Evolutionary conservation across 108 stramenopile genomes (phyloP).

Genomic region (Pseudonitzschia delicatissima): DNA sequence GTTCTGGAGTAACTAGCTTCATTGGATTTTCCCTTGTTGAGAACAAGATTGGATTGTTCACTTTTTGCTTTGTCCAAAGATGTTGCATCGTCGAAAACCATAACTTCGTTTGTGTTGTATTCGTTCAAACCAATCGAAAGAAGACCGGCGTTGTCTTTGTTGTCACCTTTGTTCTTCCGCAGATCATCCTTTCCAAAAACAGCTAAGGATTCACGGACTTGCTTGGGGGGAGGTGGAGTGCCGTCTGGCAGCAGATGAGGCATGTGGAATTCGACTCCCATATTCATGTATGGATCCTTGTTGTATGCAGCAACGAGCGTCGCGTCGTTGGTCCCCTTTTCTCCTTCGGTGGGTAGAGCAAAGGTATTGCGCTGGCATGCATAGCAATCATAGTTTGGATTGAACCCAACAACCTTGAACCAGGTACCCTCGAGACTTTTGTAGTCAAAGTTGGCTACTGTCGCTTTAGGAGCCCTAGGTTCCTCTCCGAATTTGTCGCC

Average conservation of each 20-base stretch:
- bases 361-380: slow-evolving; percentile 97
- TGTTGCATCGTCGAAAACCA: slow-evolving; percentile 71
- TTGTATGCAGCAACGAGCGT: slow-evolving; percentile 19
- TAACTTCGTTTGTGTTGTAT: slow-evolving; percentile 81
- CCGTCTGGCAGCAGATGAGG: slow-evolving; percentile 86
- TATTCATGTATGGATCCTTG: slow-evolving; percentile 54
- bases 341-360: slow-evolving; percentile 44
- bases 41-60: slow-evolving; percentile 35
- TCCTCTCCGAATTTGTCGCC: slow-evolving; percentile 75
- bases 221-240: slow-evolving; percentile 71
- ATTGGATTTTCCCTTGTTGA: slow-evolving; percentile 46
- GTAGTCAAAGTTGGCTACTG: slow-evolving; percentile 78
- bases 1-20: slow-evolving; percentile 74
- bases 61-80: slow-evolving; percentile 4
- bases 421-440: slow-evolving; percentile 85
- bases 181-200: slow-evolving; percentile 28
- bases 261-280: slow-evolving; percentile 93
- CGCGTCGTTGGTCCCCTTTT: slow-evolving; percentile 13
- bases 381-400: slow-evolving; percentile 97
- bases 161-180: not conserved
- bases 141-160: slow-evolving; percentile 27
- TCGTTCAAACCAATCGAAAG: slow-evolving; percentile 76
- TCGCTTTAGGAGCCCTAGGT: slow-evolving; percentile 76
- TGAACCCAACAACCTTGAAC: slow-evolving; percentile 97
- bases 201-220: slow-evolving; percentile 55